phyloP scores from a whole-genome alignment of 2,329 filamentous ascomycete genomes.

The Coniochaeta ligniaria region DNA sequence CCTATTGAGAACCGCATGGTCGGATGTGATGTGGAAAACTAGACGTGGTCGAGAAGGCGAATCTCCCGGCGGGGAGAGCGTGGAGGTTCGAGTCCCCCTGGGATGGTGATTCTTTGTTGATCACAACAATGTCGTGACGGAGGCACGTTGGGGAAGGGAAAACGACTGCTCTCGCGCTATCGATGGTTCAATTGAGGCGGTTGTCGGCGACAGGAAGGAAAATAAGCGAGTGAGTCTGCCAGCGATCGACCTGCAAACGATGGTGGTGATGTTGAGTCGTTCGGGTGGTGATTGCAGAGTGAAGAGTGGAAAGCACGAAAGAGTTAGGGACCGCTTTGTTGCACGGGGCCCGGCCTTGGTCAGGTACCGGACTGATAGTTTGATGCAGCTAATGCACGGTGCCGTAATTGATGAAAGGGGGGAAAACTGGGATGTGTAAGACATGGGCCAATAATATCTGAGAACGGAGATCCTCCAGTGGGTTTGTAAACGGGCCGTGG shows the following conservation, averaged over 20 bases:
- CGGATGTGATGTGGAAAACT: not conserved
- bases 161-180: constrained; percentile 2
- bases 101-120: not conserved
- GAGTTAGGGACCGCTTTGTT: constrained; percentile 1
- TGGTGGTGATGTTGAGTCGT: constrained; percentile 3
- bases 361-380: not conserved
- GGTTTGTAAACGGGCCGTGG: not conserved
- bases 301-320: constrained; percentile 4
- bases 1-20: constrained; percentile 21
- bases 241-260: constrained; percentile 8
- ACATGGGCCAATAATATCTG: not conserved
- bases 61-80: not conserved
- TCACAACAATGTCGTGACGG: not conserved
- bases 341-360: not conserved
- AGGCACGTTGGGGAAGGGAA: not conserved
- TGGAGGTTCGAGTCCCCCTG: not conserved
- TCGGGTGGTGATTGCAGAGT: constrained; percentile 2
- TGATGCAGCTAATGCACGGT: not conserved
- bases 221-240: constrained; percentile 18
- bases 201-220: constrained; percentile 1
- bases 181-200: not conserved
- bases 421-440: constrained; percentile 8
- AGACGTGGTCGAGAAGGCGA: not conserved
- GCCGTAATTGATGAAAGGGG: constrained; percentile 9
- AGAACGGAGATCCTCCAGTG: not conserved